Evolutionary conservation across 2,329 filamentous ascomycete genomes (phyloP).

Genomic region (Aureobasidium zeae): DNA sequence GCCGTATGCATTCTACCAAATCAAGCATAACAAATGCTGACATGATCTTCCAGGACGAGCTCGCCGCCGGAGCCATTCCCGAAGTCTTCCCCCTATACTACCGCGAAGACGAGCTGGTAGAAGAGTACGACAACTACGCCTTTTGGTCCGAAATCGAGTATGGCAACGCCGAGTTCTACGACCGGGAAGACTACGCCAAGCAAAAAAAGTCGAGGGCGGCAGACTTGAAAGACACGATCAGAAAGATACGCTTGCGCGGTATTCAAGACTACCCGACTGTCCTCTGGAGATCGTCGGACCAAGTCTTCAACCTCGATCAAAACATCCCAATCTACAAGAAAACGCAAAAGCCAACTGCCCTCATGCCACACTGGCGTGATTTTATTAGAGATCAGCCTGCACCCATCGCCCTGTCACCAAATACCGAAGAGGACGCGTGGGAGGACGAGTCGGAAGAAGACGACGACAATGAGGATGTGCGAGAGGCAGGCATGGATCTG

Average conservation of each 20-base stretch:
- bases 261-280: conserved; percentile 11
- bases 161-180: conserved; percentile 38
- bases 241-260: conserved; percentile 9
- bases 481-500: conserved; percentile 20
- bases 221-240: conserved; percentile 16
- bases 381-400: conserved; percentile 27
- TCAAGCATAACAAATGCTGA: background rate
- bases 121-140: conserved; percentile 40
- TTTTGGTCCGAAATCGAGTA: conserved; percentile 43
- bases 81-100: conserved; percentile 33
- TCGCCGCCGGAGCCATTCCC: conserved; percentile 39
- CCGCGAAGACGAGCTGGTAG: conserved; percentile 26
- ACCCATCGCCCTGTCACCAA: background rate
- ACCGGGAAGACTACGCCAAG: conserved; percentile 26
- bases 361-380: conserved; percentile 39
- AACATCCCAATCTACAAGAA: conserved; percentile 8
- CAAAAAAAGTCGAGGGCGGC: conserved; percentile 21
- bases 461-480: conserved; percentile 18
- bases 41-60: conserved; percentile 34
- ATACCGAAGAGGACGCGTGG: conserved; percentile 15
- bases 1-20: conserved; percentile 24
- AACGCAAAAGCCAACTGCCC: conserved; percentile 28
- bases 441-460: conserved; percentile 17
- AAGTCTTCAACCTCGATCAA: conserved; percentile 15
- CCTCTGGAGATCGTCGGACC: conserved; percentile 2